phyloP scores from a whole-genome alignment of 208 protist genomes.

The Leishmania amazonensis region DNA sequence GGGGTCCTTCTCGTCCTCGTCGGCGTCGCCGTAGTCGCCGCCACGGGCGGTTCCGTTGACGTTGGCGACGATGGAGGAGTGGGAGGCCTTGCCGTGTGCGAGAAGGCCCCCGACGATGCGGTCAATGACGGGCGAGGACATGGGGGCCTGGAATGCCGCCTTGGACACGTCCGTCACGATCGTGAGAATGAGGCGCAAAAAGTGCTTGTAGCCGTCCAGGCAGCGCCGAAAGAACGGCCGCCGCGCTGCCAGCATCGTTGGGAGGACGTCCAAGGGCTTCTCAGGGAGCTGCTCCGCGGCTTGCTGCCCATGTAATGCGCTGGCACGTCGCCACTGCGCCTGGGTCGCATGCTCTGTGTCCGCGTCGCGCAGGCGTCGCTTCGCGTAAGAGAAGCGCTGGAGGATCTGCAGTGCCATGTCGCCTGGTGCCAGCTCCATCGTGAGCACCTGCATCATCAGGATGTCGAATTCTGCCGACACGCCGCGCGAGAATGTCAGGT shows the following conservation, averaged over 20 bases:
- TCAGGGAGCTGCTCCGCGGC: not conserved
- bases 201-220: slow-evolving; percentile 32
- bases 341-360: not conserved
- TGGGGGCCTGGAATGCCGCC: slow-evolving; percentile 25
- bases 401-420: slow-evolving; percentile 62
- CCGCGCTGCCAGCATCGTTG: not conserved
- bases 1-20: slow-evolving; percentile 32
- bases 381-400: slow-evolving; percentile 64
- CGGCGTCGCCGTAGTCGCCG: slow-evolving; percentile 28
- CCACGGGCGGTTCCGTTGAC: slow-evolving; percentile 23
- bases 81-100: slow-evolving; percentile 17
- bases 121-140: slow-evolving; percentile 16
- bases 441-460: slow-evolving; percentile 66
- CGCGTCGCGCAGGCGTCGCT: not conserved
- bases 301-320: not conserved
- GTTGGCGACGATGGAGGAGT: slow-evolving; percentile 22
- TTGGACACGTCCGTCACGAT: slow-evolving; percentile 46
- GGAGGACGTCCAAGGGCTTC: not conserved
- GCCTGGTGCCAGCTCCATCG: slow-evolving; percentile 49
- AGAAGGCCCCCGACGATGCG: slow-evolving; percentile 40
- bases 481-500: slow-evolving; percentile 30
- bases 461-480: slow-evolving; percentile 47
- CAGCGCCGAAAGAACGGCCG: slow-evolving; percentile 8
- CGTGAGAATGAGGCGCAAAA: slow-evolving; percentile 70
- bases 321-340: not conserved